These are phyloP conservation scores for Besnoitia besnoiti DNA, from an alignment of 169 alveolate genomes.

Conservation along the genomic window DNA sequence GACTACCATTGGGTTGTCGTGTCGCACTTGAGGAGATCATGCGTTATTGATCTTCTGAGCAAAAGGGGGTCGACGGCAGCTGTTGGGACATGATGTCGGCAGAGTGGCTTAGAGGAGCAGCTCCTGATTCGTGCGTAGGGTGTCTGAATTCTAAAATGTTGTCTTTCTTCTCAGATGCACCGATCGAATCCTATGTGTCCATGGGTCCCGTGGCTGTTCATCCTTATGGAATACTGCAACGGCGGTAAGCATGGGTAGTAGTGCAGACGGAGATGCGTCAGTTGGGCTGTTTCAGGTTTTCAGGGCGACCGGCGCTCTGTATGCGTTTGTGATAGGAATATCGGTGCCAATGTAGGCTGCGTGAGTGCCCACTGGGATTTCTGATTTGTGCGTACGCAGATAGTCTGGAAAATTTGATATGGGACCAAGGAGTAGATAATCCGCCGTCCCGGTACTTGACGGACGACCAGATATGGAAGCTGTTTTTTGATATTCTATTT, in stretches of 20 bases:
- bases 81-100: no score
- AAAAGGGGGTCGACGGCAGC: no score
- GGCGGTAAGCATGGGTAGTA: slow-evolving; percentile 74
- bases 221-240: slow-evolving; percentile 86
- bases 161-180: slow-evolving; percentile 49
- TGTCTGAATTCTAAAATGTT: no score
- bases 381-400: not conserved
- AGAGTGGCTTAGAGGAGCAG: no score
- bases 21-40: no score
- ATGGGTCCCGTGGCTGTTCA: slow-evolving; percentile 86
- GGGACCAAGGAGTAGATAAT: slow-evolving; percentile 20
- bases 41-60: no score
- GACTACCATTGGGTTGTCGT: no score
- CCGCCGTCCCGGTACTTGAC: slow-evolving; percentile 29
- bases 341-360: not conserved
- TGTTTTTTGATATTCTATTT: slow-evolving; percentile 70
- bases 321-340: no score
- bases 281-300: no score
- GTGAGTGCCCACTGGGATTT: not conserved
- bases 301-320: no score
- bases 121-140: no score
- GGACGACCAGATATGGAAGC: slow-evolving; percentile 67
- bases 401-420: slow-evolving; percentile 67
- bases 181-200: slow-evolving; percentile 80
- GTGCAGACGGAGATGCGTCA: no score